Evolutionary conservation across 208 protist species (phyloP), one percentile per base, ranked within the genome.

Genomic region (Tetramitus jugosus): DNA sequence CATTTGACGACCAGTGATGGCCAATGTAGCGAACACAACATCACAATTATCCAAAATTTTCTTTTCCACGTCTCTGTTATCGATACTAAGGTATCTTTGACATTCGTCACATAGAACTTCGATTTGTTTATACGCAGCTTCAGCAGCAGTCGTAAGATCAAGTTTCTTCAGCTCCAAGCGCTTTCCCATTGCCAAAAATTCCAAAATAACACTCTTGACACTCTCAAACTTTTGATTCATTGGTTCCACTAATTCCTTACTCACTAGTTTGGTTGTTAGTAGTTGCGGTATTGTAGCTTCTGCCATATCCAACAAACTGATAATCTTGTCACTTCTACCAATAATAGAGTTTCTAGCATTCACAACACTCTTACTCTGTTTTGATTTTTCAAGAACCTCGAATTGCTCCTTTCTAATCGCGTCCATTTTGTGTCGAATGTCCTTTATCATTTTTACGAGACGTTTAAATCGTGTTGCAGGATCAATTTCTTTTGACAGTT

Each of bases 21-120:
- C 39, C 33, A 69, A 17, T 7, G 62, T 69, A 10, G 62, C 62
- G 43, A 69, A 69, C 23, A 69, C 37, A 17, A 69, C 26, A 45
- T 39, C 39, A 17, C 31, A 39, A 43, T 69, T 39, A 45, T 69
- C 62, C 13, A 69, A n/a, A 45, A 69, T 43, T n/a, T 69, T 69
- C 13, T 45, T 39, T 43, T 69, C 62, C 13, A 69, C 62, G 43
- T 69, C 62, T 69, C 62, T 69, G 62, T 69, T 69, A 69, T 69
- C 62, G 7, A 69, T 10, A 29, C 4, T 14, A 31, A 69, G n/a
- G 26, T 69, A 69, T 6, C 37, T 17, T 69, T 69, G 37, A 26
- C 37, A 26, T 40, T 69, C 62, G 35, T 69, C 43, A 42, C 26
- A 43, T 8, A 69, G 43, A 0, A 29, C 26, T 29, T 69, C 62